phyloP scores from a whole-genome alignment of 768 basidiomycete genomes.

The Serendipita vermifera region DNA sequence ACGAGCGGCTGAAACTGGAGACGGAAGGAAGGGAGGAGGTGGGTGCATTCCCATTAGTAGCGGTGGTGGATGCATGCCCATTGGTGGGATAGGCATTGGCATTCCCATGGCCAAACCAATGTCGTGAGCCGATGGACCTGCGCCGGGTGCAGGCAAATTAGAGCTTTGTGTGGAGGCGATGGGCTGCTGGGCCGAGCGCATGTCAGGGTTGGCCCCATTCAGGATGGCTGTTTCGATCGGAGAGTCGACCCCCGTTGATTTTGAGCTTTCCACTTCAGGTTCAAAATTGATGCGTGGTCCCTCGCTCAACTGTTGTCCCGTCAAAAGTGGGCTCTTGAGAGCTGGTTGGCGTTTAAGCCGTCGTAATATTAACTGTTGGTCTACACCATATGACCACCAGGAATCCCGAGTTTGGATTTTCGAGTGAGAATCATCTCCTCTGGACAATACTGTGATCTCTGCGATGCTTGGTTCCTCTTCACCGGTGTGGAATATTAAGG shows the following conservation, averaged over 20 bases:
- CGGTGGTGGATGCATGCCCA: slow-evolving; percentile 3
- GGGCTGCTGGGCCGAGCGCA: neutral
- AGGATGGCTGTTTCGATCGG: neutral
- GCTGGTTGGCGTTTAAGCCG: neutral
- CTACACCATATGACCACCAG: slow-evolving; percentile 1
- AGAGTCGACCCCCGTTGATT: neutral
- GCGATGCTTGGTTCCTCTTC: too few species aligned
- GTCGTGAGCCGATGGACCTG: neutral
- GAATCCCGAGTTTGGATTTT: neutral
- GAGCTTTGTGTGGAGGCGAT: neutral
- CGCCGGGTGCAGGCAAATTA: neutral
- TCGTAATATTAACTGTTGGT: neutral
- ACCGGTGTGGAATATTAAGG: too few species aligned
- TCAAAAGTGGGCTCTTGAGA: neutral
- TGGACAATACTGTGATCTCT: too few species aligned
- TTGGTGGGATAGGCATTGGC: neutral
- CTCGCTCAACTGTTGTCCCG: neutral
- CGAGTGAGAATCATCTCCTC: too few species aligned
- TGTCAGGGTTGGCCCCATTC: neutral
- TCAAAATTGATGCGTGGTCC: neutral
- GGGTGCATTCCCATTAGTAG: neutral
- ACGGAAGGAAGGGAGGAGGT: neutral
- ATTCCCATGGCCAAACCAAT: slow-evolving; percentile 5
- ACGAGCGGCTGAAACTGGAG: neutral
- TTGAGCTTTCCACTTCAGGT: too few species aligned